Conservation (phyloP, 1,284 basidiomycete genomes). For the Heimioporus retisporus region DNA sequence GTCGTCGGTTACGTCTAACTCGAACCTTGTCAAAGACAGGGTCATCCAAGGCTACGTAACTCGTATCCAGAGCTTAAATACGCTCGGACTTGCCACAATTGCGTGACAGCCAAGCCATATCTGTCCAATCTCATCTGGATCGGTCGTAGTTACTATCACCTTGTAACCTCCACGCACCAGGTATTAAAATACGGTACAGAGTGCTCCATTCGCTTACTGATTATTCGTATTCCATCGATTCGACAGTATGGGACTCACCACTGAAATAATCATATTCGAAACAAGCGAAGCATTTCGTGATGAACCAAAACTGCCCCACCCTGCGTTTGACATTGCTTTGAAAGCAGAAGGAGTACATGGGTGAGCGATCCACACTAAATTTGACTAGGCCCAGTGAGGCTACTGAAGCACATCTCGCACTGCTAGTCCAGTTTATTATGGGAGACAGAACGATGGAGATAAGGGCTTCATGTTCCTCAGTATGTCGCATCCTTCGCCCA, state of each 20-base stretch:
- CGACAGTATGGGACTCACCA: conserved; percentile 14
- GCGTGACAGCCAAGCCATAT: too few relatives aligned
- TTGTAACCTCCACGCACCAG: too few relatives aligned
- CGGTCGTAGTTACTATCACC: too few relatives aligned
- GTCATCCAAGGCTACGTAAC: too few relatives aligned
- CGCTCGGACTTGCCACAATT: too few relatives aligned
- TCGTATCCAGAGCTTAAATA: too few relatives aligned
- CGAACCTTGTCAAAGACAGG: too few relatives aligned
- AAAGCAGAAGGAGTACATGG: conserved; percentile 17
- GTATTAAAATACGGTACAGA: too few relatives aligned
- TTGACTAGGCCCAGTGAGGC: background rate
- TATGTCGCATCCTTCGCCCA: conserved; percentile 17
- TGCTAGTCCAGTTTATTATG: conserved; percentile 35
- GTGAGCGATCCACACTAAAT: conserved; percentile 21
- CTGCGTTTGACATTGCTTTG: conserved; percentile 21
- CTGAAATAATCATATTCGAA: conserved; percentile 37
- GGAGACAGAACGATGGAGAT: conserved; percentile 26
- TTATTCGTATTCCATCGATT: too few relatives aligned
- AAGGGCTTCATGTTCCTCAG: conserved; percentile 30
- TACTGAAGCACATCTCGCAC: background rate
- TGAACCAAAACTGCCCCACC: conserved; percentile 9
- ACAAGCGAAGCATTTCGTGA: conserved; percentile 17
- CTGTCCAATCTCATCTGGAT: too few relatives aligned
- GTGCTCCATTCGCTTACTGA: too few relatives aligned
- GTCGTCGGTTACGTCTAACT: too few relatives aligned